Percentiles rank a stretch among this genome's conserved stretches.
Conservation (phyloP, 2,329 filamentous ascomycete species). For the Aspergillus viridinutans region DNA sequence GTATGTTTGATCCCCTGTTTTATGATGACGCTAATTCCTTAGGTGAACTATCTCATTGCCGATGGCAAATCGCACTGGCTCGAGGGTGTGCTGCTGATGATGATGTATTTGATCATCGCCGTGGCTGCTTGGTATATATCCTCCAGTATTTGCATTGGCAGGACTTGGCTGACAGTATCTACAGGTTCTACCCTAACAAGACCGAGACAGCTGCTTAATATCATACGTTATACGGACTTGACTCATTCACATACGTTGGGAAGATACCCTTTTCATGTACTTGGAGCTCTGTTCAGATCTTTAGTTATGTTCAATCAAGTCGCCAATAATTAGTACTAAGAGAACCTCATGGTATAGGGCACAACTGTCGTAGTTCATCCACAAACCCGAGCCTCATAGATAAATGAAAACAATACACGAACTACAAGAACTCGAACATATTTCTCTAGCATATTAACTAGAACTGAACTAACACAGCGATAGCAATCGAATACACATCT, state of each 20-base stretch:
- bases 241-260: neutral
- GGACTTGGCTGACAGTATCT: neutral
- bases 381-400: no score
- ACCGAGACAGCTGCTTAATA: neutral
- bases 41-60: conserved; percentile 61
- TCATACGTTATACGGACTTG: neutral
- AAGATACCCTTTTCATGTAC: neutral
- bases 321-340: no score
- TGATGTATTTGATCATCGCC: conserved; percentile 60
- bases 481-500: no score
- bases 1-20: conserved; percentile 19
- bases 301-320: no score
- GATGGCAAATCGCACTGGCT: conserved; percentile 59
- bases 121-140: conserved; percentile 51
- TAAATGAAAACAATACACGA: no score
- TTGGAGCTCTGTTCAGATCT: no score
- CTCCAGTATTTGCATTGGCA: neutral
- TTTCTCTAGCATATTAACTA: no score
- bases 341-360: no score
- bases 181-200: conserved; percentile 14
- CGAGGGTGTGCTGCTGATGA: conserved; percentile 58
- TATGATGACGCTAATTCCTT: conserved; percentile 1
- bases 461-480: no score
- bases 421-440: no score
- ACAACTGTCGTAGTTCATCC: no score